phyloP scores from a whole-genome alignment of 2,329 filamentous ascomycete species.

The Hypomyces rosellus region DNA sequence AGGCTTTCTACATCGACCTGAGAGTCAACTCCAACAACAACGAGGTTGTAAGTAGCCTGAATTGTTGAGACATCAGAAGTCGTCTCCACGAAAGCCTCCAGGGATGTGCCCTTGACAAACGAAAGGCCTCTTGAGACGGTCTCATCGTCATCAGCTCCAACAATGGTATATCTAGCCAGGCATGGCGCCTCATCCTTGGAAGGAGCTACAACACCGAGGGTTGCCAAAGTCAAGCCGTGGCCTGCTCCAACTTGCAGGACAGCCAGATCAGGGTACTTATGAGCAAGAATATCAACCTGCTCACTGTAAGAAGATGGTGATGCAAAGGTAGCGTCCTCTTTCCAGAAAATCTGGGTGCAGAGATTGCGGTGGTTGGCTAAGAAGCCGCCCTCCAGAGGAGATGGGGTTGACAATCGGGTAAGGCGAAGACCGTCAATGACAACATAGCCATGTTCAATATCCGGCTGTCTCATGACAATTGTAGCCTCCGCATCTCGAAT shows the following conservation, averaged over 20 bases:
- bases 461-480: conserved; percentile 36
- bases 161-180: conserved; percentile 29
- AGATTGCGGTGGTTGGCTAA: conserved; percentile 44
- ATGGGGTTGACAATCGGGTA: conserved; percentile 26
- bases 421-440: conserved; percentile 40
- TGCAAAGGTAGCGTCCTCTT: conserved; percentile 28
- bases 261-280: conserved; percentile 33
- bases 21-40: conserved; percentile 20
- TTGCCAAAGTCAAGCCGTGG: conserved; percentile 12
- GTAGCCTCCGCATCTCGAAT: conserved; percentile 35
- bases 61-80: conserved; percentile 17
- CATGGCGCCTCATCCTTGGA: conserved; percentile 21
- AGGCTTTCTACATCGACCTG: conserved; percentile 14
- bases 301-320: conserved; percentile 16
- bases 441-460: conserved; percentile 29
- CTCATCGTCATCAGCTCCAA: conserved; percentile 12
- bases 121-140: conserved; percentile 6
- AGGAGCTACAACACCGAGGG: conserved; percentile 23
- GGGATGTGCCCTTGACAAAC: conserved; percentile 10
- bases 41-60: conserved; percentile 27
- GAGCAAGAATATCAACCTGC: conserved; percentile 28
- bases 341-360: conserved; percentile 44
- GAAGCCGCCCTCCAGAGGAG: conserved; percentile 28
- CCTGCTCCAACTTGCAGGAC: conserved; percentile 34
- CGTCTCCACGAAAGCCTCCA: conserved; percentile 24